Percentiles rank a stretch among this genome's conserved stretches.
phyloP scores from a whole-genome alignment of 1,284 basidiomycete genomes.

The Malassezia yamatoensis region DNA sequence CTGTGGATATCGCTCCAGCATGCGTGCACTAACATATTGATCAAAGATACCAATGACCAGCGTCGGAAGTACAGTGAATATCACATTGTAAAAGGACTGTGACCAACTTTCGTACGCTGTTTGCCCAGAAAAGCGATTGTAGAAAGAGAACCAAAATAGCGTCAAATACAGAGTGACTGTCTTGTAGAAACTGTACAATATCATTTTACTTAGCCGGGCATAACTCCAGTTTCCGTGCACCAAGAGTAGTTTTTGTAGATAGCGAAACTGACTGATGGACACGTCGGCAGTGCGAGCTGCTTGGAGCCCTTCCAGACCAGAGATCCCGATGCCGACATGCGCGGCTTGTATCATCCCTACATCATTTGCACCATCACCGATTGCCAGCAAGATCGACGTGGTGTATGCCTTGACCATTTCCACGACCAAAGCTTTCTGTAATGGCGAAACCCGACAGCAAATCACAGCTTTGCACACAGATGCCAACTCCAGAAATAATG shows the following conservation, averaged over 20 bases:
- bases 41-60: conserved; percentile 95
- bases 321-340: conserved; percentile 88
- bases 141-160: conserved; percentile 86
- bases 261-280: conserved; percentile 97
- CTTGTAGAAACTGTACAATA: conserved; percentile 57
- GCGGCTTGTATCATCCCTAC: conserved; percentile 58
- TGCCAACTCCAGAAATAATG: conserved; percentile 84
- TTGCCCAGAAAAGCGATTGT: conserved; percentile 87
- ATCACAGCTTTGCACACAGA: conserved; percentile 97
- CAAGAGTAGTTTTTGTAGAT: conserved; percentile 81
- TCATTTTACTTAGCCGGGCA: conserved; percentile 82
- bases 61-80: conserved; percentile 67
- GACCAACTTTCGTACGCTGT: conserved; percentile 99
- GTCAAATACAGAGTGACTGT: conserved; percentile 97
- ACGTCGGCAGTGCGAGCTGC: conserved; percentile 92
- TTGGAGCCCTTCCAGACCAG: conserved; percentile 94
- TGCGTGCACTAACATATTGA: conserved; percentile 91
- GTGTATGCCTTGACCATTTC: conserved; percentile 96
- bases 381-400: conserved; percentile 80
- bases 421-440: conserved; percentile 95
- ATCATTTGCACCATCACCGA: conserved; percentile 61
- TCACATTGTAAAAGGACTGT: conserved; percentile 56
- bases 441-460: conserved; percentile 92
- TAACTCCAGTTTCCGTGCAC: conserved; percentile 99
- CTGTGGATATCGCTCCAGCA: conserved; percentile 94